phyloP scores from a whole-genome alignment of 805 yeast species.

The Vanderwaltozyma tropicalis region DNA sequence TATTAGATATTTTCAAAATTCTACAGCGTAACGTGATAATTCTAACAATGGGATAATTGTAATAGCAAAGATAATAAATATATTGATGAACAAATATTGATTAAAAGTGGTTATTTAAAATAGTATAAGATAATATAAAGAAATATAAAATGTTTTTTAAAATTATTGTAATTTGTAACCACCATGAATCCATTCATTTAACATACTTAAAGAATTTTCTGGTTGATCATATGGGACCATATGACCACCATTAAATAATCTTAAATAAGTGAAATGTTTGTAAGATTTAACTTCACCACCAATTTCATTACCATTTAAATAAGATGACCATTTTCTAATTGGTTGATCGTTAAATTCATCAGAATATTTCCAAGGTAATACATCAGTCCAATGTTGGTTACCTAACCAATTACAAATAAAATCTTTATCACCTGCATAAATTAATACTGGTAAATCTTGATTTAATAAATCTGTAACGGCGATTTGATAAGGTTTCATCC shows the following conservation, averaged over 20 bases:
- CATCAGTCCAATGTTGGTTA: constrained; percentile 71
- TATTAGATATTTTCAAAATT: too few relatives aligned
- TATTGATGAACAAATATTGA: too few relatives aligned
- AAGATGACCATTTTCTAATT: constrained; percentile 33
- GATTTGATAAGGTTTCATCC: constrained; percentile 81
- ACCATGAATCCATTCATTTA: constrained; percentile 56
- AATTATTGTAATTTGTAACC: constrained; percentile 1
- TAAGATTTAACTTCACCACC: constrained; percentile 71
- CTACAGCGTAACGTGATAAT: too few relatives aligned
- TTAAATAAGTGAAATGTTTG: constrained; percentile 62
- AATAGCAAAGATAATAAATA: too few relatives aligned
- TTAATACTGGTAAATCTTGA: constrained; percentile 51
- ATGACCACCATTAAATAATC: constrained; percentile 79
- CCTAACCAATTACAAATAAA: constrained; percentile 92
- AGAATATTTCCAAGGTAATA: constrained; percentile 52
- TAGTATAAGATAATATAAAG: background rate
- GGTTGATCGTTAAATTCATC: constrained; percentile 36
- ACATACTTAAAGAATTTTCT: constrained; percentile 54
- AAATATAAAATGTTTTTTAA: background rate
- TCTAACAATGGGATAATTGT: too few relatives aligned
- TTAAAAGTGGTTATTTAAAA: too few relatives aligned
- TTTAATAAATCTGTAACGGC: constrained; percentile 65
- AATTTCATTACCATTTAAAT: constrained; percentile 26
- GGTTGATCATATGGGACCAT: constrained; percentile 92
- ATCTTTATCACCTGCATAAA: constrained; percentile 93